phyloP scores from a whole-genome alignment of 352 stramenopile species.

The Pythium rhizo-oryzae region DNA sequence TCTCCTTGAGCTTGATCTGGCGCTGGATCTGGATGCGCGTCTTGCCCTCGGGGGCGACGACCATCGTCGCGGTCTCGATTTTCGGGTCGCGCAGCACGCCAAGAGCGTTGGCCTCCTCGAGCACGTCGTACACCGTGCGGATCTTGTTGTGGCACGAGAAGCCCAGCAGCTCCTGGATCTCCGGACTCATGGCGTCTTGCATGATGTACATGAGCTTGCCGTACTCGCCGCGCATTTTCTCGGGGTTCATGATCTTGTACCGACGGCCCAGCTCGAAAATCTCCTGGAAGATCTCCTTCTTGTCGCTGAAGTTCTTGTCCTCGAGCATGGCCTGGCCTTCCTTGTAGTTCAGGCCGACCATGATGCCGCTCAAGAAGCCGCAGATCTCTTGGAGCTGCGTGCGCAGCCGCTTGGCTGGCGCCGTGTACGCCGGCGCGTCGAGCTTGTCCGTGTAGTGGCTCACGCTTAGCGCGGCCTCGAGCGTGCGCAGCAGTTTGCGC shows the following conservation, averaged over 20 bases:
- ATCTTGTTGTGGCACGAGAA: constrained; percentile 86
- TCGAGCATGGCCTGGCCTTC: constrained; percentile 85
- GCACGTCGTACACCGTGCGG: constrained; percentile 86
- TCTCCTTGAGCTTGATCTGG: constrained; percentile 94
- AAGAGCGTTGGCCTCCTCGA: constrained; percentile 71
- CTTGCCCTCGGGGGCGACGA: constrained; percentile 93
- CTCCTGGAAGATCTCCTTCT: constrained; percentile 89
- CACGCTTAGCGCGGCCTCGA: constrained; percentile 94
- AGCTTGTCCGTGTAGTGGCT: constrained; percentile 95
- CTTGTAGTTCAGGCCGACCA: constrained; percentile 90
- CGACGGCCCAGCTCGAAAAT: constrained; percentile 94
- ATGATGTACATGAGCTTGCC: constrained; percentile 96
- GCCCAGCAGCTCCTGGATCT: constrained; percentile 84
- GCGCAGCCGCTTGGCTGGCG: constrained; percentile 83
- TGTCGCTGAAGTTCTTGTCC: constrained; percentile 90
- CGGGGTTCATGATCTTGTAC: constrained; percentile 99
- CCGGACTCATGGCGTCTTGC: constrained; percentile 86
- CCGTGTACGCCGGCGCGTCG: constrained; percentile 72
- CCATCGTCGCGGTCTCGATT: constrained; percentile 94
- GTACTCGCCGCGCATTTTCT: constrained; percentile 97
- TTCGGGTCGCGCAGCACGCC: constrained; percentile 83
- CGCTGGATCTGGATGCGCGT: constrained; percentile 87
- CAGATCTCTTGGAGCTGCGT: constrained; percentile 92
- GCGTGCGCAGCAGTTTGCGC: constrained; percentile 92
- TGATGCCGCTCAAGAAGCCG: constrained; percentile 91